Percentiles rank a stretch among this genome's conserved stretches.
phyloP scores from a whole-genome alignment of 495 filamentous ascomycete genomes.

The Penicillium coffeae region DNA sequence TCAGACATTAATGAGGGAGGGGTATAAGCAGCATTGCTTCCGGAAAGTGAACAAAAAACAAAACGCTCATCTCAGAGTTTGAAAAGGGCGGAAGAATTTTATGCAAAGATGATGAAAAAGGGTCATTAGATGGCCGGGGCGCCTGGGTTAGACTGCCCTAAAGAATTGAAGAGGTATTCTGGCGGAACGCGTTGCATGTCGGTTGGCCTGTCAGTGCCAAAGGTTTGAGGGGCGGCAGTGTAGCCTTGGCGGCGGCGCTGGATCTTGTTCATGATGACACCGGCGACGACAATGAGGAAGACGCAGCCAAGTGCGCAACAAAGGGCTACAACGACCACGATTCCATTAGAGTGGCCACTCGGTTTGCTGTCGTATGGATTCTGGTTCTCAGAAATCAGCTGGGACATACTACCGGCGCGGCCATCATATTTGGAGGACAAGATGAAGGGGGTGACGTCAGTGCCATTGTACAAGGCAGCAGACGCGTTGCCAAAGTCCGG shows the following conservation, averaged over 20 bases:
- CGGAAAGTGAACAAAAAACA: constrained; percentile 15
- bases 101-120: constrained; percentile 2
- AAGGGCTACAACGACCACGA: constrained; percentile 88
- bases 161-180: constrained; percentile 65
- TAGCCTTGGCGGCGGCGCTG: constrained; percentile 87
- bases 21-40: constrained; percentile 31
- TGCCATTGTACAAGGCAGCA: constrained; percentile 85
- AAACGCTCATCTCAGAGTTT: constrained; percentile 30
- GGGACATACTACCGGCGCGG: constrained; percentile 66
- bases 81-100: not conserved
- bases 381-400: constrained; percentile 70
- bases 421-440: constrained; percentile 65
- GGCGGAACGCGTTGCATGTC: constrained; percentile 81
- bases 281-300: constrained; percentile 81
- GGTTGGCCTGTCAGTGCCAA: constrained; percentile 63
- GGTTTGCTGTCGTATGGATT: constrained; percentile 57
- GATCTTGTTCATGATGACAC: constrained; percentile 77
- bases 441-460: constrained; percentile 68
- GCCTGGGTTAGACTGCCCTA: constrained; percentile 38
- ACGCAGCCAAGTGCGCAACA: constrained; percentile 83
- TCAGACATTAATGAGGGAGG: constrained; percentile 36
- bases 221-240: constrained; percentile 68
- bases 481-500: constrained; percentile 77
- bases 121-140: constrained; percentile 36
- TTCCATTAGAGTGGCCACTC: constrained; percentile 69